phyloP scores from a whole-genome alignment of 2,329 filamentous ascomycete species.

The Fusarium tuaranense region DNA sequence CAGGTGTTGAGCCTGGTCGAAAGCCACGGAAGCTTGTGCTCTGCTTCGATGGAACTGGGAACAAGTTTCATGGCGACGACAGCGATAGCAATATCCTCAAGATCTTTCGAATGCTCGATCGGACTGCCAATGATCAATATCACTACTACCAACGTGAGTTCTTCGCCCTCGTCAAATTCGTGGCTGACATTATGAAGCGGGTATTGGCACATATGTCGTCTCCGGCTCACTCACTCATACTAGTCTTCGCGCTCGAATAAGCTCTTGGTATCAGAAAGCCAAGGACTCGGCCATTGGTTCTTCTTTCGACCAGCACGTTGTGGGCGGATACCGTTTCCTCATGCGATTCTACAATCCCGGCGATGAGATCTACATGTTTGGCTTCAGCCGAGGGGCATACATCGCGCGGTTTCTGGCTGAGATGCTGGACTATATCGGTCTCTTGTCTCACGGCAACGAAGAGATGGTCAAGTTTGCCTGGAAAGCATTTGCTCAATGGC shows the following conservation, averaged over 20 bases:
- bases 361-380: slow-evolving; percentile 78
- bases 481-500: slow-evolving; percentile 83
- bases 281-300: slow-evolving; percentile 85
- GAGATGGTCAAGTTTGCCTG: slow-evolving; percentile 88
- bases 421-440: slow-evolving; percentile 85
- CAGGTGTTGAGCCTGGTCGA: slow-evolving; percentile 27
- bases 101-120: slow-evolving; percentile 77
- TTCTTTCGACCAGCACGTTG: slow-evolving; percentile 85
- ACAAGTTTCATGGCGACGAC: slow-evolving; percentile 72
- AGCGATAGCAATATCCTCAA: slow-evolving; percentile 76
- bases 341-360: slow-evolving; percentile 78
- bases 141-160: slow-evolving; percentile 72
- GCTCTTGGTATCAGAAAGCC: slow-evolving; percentile 77
- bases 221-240: slow-evolving; percentile 70
- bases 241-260: slow-evolving; percentile 65
- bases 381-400: slow-evolving; percentile 79
- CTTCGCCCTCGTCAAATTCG: rapidly evolving
- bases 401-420: slow-evolving; percentile 82
- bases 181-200: slow-evolving; percentile 55
- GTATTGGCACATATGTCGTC: slow-evolving; percentile 80
- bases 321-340: slow-evolving; percentile 83
- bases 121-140: slow-evolving; percentile 70
- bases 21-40: slow-evolving; percentile 63
- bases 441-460: slow-evolving; percentile 85
- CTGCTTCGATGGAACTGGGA: slow-evolving; percentile 74